Percentiles rank a stretch among this genome's conserved stretches.
These are phyloP conservation scores for Hypoxylon lienhwacheense DNA, from an alignment of 495 filamentous ascomycete genomes.

Conservation along the genomic window DNA sequence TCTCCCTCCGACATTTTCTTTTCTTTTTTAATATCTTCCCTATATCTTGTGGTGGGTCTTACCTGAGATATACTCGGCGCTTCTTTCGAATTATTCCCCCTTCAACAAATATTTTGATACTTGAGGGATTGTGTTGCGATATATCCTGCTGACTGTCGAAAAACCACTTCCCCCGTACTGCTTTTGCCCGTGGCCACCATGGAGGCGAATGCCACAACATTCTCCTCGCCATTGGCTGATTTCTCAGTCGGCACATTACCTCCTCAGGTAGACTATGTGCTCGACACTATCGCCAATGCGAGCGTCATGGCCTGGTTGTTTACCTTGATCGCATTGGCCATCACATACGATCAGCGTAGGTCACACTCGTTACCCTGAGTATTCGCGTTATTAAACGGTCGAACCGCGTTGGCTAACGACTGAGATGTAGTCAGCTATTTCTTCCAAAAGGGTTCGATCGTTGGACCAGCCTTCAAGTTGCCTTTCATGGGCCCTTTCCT, in stretches of 20 bases:
- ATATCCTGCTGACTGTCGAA: not conserved
- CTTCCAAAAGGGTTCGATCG: conserved; percentile 81
- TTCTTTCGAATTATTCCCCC: not conserved
- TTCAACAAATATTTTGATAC: not conserved
- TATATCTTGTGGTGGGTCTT: conserved; percentile 1
- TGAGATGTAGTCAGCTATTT: conserved; percentile 73
- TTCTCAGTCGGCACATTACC: conserved; percentile 48
- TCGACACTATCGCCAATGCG: conserved; percentile 53
- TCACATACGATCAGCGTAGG: conserved; percentile 87
- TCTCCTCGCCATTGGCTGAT: conserved; percentile 75
- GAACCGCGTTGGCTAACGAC: conserved; percentile 32
- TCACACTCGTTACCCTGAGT: conserved; percentile 5
- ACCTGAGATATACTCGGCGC: conserved; percentile 1
- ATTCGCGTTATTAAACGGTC: not conserved
- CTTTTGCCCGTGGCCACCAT: conserved; percentile 45
- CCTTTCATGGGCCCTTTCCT: conserved; percentile 97
- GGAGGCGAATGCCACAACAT: conserved; percentile 68
- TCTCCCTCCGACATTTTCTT: not conserved
- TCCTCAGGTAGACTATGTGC: conserved; percentile 47
- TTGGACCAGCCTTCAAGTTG: conserved; percentile 78
- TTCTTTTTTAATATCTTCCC: not conserved
- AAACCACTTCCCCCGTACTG: not conserved
- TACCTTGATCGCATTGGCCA: conserved; percentile 66
- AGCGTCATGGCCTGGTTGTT: conserved; percentile 65
- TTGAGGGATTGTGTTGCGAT: conserved; percentile 14